Evolutionary conservation across 352 stramenopile genomes (phyloP).

Genomic region (Phytophthora nicotianae): DNA sequence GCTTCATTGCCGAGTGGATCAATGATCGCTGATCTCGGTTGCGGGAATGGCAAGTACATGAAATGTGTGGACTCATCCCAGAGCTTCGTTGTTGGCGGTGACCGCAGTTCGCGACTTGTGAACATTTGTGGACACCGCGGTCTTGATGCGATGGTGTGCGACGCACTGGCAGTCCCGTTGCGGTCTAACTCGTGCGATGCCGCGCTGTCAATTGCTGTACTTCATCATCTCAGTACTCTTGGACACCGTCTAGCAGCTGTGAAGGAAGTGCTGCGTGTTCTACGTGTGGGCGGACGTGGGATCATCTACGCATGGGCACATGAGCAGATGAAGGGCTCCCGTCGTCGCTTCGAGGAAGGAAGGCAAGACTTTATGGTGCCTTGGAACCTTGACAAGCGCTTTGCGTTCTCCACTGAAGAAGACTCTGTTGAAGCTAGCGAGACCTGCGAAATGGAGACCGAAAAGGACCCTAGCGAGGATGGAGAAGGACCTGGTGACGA

Average conservation of each 20-base stretch:
- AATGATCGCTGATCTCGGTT: slow-evolving; percentile 82
- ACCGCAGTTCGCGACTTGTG: slow-evolving; percentile 69
- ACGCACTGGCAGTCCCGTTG: slow-evolving; percentile 76
- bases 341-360: slow-evolving; percentile 69
- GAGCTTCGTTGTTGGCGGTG: slow-evolving; percentile 62
- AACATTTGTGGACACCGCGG: slow-evolving; percentile 63
- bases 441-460: slow-evolving; percentile 1
- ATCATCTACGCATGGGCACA: slow-evolving; percentile 90
- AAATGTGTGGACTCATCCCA: slow-evolving; percentile 65
- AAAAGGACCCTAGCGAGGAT: slow-evolving; percentile 4
- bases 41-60: slow-evolving; percentile 91
- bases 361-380: slow-evolving; percentile 90
- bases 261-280: slow-evolving; percentile 77
- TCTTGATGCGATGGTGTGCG: slow-evolving; percentile 77
- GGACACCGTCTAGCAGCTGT: slow-evolving; percentile 73
- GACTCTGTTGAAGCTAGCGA: slow-evolving; percentile 1
- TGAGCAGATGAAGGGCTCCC: slow-evolving; percentile 79
- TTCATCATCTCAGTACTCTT: slow-evolving; percentile 84
- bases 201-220: slow-evolving; percentile 83
- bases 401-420: slow-evolving; percentile 35
- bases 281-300: slow-evolving; percentile 67
- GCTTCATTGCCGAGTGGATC: slow-evolving; percentile 57
- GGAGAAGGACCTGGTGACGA: slow-evolving; percentile 17
- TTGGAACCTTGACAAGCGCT: slow-evolving; percentile 87
- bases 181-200: slow-evolving; percentile 77